These are phyloP conservation scores for Sophora flavescens DNA, from an alignment of 306 rosid genomes.

Conservation along the genomic window DNA sequence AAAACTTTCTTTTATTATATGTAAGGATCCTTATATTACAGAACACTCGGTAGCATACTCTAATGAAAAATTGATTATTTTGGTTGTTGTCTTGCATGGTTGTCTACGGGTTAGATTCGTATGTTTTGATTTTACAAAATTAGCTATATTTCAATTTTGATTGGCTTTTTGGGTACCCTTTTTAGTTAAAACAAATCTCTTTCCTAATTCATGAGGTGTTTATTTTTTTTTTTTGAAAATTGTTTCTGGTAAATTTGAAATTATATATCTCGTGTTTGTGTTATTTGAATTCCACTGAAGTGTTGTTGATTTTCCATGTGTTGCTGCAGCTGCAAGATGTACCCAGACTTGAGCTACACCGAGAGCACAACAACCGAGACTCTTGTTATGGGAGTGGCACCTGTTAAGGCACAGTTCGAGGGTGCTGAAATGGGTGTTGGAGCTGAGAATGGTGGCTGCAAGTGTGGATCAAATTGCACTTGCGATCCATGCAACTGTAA, in stretches of 20 bases:
- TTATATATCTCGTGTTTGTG: background rate
- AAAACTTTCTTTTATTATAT: too few relatives aligned
- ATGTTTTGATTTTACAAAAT: background rate
- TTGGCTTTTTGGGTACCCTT: background rate
- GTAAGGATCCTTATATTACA: too few relatives aligned
- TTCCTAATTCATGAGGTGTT: background rate
- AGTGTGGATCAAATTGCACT: constrained; percentile 76
- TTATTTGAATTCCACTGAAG: background rate
- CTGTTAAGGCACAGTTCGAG: constrained; percentile 54
- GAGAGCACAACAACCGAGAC: constrained; percentile 59
- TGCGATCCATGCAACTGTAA: constrained; percentile 86
- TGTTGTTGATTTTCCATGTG: background rate
- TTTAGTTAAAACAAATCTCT: background rate
- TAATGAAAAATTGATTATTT: too few relatives aligned
- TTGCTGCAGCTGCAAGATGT: constrained; percentile 63
- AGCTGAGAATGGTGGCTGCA: constrained; percentile 75
- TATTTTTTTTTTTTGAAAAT: background rate
- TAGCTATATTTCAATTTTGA: background rate
- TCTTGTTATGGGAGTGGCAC: constrained; percentile 64
- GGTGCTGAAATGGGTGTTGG: constrained; percentile 63
- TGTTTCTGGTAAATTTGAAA: background rate
- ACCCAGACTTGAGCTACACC: constrained; percentile 60
- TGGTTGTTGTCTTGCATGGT: background rate
- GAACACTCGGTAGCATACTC: too few relatives aligned
- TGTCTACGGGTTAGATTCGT: background rate